A percentile compares a stretch with the other conserved stretches of the same genome.
phyloP scores from a whole-genome alignment of 2,329 filamentous ascomycete species.

The Claviceps maximensis region DNA sequence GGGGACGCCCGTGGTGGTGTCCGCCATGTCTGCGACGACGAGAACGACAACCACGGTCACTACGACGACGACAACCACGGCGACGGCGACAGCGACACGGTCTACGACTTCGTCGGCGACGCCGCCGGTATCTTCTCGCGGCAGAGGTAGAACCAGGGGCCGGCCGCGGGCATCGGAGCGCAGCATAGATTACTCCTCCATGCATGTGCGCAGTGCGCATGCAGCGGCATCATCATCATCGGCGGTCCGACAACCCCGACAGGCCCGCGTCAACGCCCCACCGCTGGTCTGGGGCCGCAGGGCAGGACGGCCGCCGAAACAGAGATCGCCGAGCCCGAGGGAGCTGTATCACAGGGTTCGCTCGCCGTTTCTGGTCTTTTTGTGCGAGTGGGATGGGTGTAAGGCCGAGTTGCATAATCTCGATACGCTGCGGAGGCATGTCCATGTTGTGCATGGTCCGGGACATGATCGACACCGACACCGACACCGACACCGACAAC shows the following conservation, averaged over 20 bases:
- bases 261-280: constrained; percentile 16
- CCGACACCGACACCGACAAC: neutral
- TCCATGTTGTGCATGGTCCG: constrained; percentile 35
- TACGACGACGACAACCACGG: neutral
- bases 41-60: neutral
- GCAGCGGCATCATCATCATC: too few species aligned
- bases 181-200: constrained; percentile 14
- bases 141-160: constrained; percentile 16
- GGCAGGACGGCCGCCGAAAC: constrained; percentile 29
- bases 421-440: constrained; percentile 42
- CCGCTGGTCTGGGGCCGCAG: constrained; percentile 20
- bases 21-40: neutral
- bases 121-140: neutral
- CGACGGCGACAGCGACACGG: neutral
- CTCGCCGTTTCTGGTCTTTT: constrained; percentile 36
- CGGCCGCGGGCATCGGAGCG: constrained; percentile 34
- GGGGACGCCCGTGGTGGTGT: neutral
- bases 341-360: constrained; percentile 28
- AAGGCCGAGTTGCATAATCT: constrained; percentile 49
- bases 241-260: constrained; percentile 7
- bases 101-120: neutral
- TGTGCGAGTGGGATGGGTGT: constrained; percentile 48
- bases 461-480: neutral
- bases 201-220: too few species aligned
- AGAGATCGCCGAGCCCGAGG: constrained; percentile 23